Conservation (phyloP, 164 flowering plant species). For the Nymphaea thermarum region DNA sequence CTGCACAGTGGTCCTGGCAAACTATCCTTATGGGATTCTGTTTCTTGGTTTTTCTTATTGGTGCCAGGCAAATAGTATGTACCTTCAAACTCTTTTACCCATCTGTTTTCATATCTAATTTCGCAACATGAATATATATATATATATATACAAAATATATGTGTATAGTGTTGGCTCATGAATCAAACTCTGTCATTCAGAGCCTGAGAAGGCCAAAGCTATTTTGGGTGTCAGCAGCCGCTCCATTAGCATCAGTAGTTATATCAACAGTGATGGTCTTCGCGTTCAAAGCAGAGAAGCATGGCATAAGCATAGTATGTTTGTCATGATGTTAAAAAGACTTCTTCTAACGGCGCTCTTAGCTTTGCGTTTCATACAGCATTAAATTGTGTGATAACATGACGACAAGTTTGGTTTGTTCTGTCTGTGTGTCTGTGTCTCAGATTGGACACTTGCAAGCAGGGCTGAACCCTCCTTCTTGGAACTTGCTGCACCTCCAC, state of each 20-base stretch:
- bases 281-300: constrained; percentile 57
- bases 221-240: constrained; percentile 96
- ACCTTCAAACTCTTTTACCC: neutral
- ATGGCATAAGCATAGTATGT: constrained; percentile 62
- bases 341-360: neutral
- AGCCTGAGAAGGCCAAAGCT: constrained; percentile 65
- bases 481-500: constrained; percentile 57
- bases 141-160: too few species aligned
- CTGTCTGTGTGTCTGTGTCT: neutral
- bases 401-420: neutral
- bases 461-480: constrained; percentile 88
- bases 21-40: constrained; percentile 79
- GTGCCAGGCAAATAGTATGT: constrained; percentile 45
- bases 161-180: neutral
- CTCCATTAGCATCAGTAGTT: constrained; percentile 73
- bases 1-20: constrained; percentile 97
- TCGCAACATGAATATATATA: too few species aligned
- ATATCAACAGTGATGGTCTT: constrained; percentile 72
- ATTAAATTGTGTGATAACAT: neutral
- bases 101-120: too few species aligned
- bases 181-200: constrained; percentile 1
- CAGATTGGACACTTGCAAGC: constrained; percentile 75
- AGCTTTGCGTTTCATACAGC: neutral
- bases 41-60: constrained; percentile 58
- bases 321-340: neutral